phyloP scores from a whole-genome alignment of 805 yeast species.

The Yamadazyma scolyti region DNA sequence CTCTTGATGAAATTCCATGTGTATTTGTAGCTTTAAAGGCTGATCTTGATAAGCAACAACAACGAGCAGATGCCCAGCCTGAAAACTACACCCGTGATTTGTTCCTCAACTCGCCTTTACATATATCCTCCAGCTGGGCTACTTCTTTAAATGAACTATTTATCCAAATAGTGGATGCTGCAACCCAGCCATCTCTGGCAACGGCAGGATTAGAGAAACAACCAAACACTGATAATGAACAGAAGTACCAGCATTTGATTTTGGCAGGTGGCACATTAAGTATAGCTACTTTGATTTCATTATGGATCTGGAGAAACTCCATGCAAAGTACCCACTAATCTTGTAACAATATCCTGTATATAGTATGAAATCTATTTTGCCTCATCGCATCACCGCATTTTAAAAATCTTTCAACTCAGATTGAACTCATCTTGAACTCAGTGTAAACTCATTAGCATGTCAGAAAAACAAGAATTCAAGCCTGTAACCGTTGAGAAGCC shows the following conservation, averaged over 20 bases:
- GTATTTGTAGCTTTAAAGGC: slow-evolving; percentile 93
- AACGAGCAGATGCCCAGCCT: slow-evolving; percentile 80
- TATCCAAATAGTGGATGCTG: slow-evolving; percentile 84
- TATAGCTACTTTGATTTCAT: slow-evolving; percentile 57
- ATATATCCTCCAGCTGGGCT: slow-evolving; percentile 87
- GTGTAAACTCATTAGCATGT: slow-evolving; percentile 3
- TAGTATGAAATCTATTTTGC: slow-evolving; percentile 1
- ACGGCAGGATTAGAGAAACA: slow-evolving; percentile 69
- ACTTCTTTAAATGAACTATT: slow-evolving; percentile 81
- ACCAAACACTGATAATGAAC: slow-evolving; percentile 55
- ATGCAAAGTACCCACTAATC: slow-evolving; percentile 13
- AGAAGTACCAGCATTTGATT: slow-evolving; percentile 48
- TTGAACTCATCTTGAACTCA: too few species aligned
- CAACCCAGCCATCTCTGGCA: slow-evolving; percentile 69
- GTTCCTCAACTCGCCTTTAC: slow-evolving; percentile 75
- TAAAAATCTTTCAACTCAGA: too few species aligned
- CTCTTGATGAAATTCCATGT: slow-evolving; percentile 67
- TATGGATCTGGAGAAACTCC: slow-evolving; percentile 62
- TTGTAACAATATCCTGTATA: too few species aligned
- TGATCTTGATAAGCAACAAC: slow-evolving; percentile 93
- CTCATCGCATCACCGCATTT: slow-evolving; percentile 13
- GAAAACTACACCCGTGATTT: slow-evolving; percentile 74
- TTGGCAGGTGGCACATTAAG: slow-evolving; percentile 70
- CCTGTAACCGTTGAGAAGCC: slow-evolving; percentile 89
- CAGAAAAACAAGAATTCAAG: slow-evolving; percentile 29